A percentile compares a stretch with the other conserved stretches of the same genome.
Conservation (phyloP, 441 rosid species). For the Melastoma candidum region DNA sequence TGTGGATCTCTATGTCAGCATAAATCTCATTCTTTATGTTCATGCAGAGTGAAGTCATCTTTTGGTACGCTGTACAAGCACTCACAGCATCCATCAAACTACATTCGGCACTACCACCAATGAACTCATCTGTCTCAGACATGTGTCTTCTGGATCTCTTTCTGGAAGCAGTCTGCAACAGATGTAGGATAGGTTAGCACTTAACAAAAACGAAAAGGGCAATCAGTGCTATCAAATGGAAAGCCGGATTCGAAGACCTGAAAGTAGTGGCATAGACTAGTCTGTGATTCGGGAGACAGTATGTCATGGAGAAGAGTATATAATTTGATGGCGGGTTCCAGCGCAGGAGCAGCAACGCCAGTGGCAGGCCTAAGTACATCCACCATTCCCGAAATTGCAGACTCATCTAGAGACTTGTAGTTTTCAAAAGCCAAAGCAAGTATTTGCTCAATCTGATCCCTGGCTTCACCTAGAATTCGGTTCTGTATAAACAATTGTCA, state of each 20-base stretch:
- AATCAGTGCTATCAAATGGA: slow-evolving; percentile 5
- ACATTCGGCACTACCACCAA: slow-evolving; percentile 49
- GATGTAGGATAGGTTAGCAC: neutral
- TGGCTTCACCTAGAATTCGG: slow-evolving; percentile 83
- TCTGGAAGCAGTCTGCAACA: slow-evolving; percentile 68
- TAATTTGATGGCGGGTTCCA: slow-evolving; percentile 85
- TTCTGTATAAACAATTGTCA: slow-evolving; percentile 42
- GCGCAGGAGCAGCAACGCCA: slow-evolving; percentile 79
- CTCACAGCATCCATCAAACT: slow-evolving; percentile 55
- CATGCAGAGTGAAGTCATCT: slow-evolving; percentile 72
- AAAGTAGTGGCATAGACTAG: slow-evolving; percentile 73
- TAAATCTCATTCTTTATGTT: slow-evolving; percentile 76
- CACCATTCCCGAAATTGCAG: slow-evolving; percentile 62
- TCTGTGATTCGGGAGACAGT: slow-evolving; percentile 91
- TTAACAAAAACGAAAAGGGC: neutral
- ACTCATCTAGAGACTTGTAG: slow-evolving; percentile 92
- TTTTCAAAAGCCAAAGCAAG: slow-evolving; percentile 79
- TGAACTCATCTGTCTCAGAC: slow-evolving; percentile 89
- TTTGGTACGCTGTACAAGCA: slow-evolving; percentile 79
- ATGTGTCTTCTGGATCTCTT: slow-evolving; percentile 84
- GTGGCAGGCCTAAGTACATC: slow-evolving; percentile 75
- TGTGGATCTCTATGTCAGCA: slow-evolving; percentile 92
- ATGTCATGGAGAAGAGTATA: slow-evolving; percentile 87
- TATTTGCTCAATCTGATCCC: slow-evolving; percentile 91
- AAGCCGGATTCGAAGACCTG: slow-evolving; percentile 43